phyloP scores from a whole-genome alignment of 345 rosid species.

The Rhodamnia rubescens region DNA sequence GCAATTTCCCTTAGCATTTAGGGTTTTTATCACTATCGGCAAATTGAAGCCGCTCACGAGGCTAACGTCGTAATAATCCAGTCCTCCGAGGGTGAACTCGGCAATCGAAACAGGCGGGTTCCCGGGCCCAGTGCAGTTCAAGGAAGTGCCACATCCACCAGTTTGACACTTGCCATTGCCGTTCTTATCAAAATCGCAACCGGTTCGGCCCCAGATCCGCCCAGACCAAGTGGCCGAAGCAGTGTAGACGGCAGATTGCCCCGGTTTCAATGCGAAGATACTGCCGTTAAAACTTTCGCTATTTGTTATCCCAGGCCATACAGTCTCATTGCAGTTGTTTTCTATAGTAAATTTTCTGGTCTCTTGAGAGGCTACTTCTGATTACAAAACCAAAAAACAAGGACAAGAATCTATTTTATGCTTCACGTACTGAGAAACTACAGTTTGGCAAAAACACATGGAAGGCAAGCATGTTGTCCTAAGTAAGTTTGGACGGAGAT shows the following conservation, averaged over 20 bases:
- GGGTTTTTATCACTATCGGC: constrained; percentile 28
- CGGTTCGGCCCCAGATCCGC: constrained; percentile 60
- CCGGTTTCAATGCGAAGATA: constrained; percentile 26
- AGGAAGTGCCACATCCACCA: constrained; percentile 34
- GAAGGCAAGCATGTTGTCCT: neutral
- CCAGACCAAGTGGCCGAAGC: constrained; percentile 39
- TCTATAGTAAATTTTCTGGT: constrained; percentile 33
- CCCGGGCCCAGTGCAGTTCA: constrained; percentile 38
- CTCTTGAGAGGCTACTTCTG: constrained; percentile 5
- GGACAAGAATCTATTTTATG: neutral
- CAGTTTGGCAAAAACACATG: neutral
- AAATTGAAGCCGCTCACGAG: constrained; percentile 59
- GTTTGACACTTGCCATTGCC: constrained; percentile 38
- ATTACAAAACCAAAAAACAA: neutral
- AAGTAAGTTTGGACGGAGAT: neutral
- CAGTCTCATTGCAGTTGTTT: constrained; percentile 46
- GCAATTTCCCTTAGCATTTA: constrained; percentile 35
- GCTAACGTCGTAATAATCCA: constrained; percentile 49
- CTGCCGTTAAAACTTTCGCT: constrained; percentile 11
- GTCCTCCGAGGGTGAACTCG: constrained; percentile 31
- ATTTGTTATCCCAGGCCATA: constrained; percentile 48
- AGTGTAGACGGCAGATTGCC: constrained; percentile 19
- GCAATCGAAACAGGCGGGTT: constrained; percentile 41
- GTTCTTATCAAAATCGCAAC: constrained; percentile 28
- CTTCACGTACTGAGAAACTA: neutral